Evolutionary conservation across 257 asterid genomes (phyloP), one percentile per base, ranked within the genome.

Genomic region (Echium plantagineum): DNA sequence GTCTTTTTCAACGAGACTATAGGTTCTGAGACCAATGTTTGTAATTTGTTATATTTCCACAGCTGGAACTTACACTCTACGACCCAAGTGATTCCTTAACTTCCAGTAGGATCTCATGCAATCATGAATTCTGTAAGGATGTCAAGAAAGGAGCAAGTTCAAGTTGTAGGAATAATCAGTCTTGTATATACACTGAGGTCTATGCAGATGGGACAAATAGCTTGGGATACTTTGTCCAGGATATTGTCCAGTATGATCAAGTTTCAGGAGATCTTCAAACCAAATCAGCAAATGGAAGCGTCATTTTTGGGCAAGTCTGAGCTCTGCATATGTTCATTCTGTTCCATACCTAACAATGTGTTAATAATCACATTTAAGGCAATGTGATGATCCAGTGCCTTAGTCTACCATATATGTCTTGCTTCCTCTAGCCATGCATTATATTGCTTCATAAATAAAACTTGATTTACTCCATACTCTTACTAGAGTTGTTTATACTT

Each of bases 231-330:
- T 88, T 93, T 76, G 95, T 93, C 61, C 83, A 89, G 85, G 98
- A 93, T 62, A 57, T 83, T 69, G 90, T 93, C 60, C 95, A 82
- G 62, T 93, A 93, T 70, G 95, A 89, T 76, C 83, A 80, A 63
- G 95, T 93, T 32, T 93, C 98, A 32, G 98, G 98, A 57, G 98
- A 93, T 89, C 77, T 83, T 67, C 83, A 93, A 70, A 93, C 98
- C 55, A 81, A 78, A 61, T 74, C 91, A 4, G 78, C 95, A 28
- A 93, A 93, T 66, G 98, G 98, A 75, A 93, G 83, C 71, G 97
- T 89, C 75, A 81, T 89, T 70, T 93, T 93, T 77, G 98, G 98
- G 98, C 86, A 75, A 75, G 89, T 72, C 61, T 30, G 54, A 62
- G 32, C 31, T 71, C 71, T 58, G 63, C 55, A 47, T 22, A 28